These are phyloP conservation scores for Litsea cubeba DNA, from an alignment of 164 flowering plant species.

Conservation along the genomic window DNA sequence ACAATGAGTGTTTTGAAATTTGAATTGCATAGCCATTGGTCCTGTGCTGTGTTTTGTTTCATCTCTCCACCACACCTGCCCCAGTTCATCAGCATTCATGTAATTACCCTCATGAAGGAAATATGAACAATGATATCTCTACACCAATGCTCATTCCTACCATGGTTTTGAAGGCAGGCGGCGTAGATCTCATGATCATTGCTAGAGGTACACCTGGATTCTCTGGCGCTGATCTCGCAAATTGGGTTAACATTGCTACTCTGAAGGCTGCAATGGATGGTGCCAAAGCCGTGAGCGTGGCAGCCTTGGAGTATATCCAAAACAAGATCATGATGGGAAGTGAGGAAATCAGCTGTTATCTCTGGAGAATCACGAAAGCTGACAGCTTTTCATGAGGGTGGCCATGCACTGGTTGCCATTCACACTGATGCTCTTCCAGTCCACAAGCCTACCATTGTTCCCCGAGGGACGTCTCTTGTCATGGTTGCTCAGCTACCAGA, in stretches of 20 bases:
- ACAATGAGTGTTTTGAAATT: too few species aligned
- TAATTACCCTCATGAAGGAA: neutral
- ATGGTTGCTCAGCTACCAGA: conserved; percentile 91
- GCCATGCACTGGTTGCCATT: conserved; percentile 90
- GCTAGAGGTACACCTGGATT: conserved; percentile 97
- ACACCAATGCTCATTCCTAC: neutral
- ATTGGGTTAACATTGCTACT: conserved; percentile 85
- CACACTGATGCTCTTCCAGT: conserved; percentile 95
- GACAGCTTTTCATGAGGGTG: conserved; percentile 96
- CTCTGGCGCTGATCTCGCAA: conserved; percentile 94
- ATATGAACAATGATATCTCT: neutral
- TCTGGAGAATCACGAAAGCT: conserved; percentile 75
- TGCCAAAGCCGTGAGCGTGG: conserved; percentile 79
- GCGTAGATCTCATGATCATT: conserved; percentile 87
- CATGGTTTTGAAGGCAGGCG: conserved; percentile 86
- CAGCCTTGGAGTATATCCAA: conserved; percentile 76
- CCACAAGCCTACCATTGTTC: conserved; percentile 93
- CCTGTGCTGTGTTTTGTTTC: too few species aligned
- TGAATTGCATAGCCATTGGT: too few species aligned
- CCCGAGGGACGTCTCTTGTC: conserved; percentile 83
- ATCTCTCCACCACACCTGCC: too few species aligned
- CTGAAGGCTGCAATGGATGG: conserved; percentile 94
- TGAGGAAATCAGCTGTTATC: conserved; percentile 93
- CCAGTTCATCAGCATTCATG: neutral
- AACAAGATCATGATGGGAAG: conserved; percentile 88